A percentile compares a stretch with the other conserved stretches of the same genome.
Conservation (phyloP, 2,329 filamentous ascomycete genomes). For the Pseudophaeomoniella oleicola region DNA sequence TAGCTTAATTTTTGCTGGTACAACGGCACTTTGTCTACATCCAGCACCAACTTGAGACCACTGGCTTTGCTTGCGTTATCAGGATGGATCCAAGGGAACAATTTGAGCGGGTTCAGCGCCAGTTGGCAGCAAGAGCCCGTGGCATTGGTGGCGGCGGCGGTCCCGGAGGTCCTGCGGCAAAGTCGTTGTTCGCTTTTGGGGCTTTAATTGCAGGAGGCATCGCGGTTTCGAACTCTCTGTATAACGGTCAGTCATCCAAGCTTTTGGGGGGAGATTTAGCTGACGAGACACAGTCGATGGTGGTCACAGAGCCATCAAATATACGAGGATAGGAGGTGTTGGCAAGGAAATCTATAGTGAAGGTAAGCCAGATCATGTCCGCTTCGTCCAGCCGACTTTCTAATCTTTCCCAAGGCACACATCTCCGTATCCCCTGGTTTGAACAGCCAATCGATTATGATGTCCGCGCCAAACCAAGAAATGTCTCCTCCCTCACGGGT, state of each 20-base stretch:
- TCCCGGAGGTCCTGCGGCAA: conserved; percentile 39
- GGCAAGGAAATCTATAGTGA: conserved; percentile 92
- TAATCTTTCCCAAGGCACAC: conserved; percentile 51
- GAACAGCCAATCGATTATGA: conserved; percentile 96
- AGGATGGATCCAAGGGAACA: conserved; percentile 46
- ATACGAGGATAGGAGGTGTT: conserved; percentile 81
- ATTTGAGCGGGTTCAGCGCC: conserved; percentile 50
- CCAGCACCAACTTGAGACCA: background rate
- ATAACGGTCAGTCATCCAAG: conserved; percentile 40
- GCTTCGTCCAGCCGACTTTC: background rate
- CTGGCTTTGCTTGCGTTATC: background rate
- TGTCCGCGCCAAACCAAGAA: conserved; percentile 92
- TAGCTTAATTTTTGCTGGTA: background rate
- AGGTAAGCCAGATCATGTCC: conserved; percentile 46
- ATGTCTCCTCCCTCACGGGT: conserved; percentile 89
- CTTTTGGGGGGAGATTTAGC: conserved; percentile 6
- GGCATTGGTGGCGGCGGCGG: conserved; percentile 36
- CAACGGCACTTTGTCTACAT: background rate
- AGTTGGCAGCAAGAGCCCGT: conserved; percentile 38
- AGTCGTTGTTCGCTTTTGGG: conserved; percentile 39
- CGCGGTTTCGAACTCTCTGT: conserved; percentile 42
- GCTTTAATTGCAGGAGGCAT: conserved; percentile 33
- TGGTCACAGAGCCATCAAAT: conserved; percentile 98
- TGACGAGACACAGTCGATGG: conserved; percentile 55
- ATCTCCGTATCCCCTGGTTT: conserved; percentile 90